Percentiles rank a stretch among this genome's conserved stretches.
Conservation (phyloP, 495 filamentous ascomycete species). For the Neurospora tetraspora region DNA sequence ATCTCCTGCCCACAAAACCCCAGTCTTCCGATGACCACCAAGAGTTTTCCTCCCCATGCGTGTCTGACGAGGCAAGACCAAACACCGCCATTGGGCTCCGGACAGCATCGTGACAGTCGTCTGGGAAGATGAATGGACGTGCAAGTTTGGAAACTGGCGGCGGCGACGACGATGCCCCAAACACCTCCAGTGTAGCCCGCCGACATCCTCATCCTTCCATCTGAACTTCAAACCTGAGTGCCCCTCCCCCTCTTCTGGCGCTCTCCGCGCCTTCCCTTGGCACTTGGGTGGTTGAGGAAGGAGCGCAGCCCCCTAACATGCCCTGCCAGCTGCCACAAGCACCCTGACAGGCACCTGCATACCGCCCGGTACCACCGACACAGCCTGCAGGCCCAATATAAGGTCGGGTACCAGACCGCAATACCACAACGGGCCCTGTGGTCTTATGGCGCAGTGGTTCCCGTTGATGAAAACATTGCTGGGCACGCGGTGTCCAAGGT, state of each 20-base stretch:
- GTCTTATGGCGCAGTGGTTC: not conserved
- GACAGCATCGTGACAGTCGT: too few species aligned
- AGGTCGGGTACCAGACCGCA: not conserved
- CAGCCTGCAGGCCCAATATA: not conserved
- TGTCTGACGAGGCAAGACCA: too few species aligned
- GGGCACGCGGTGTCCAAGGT: not conserved
- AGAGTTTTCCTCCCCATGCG: not conserved
- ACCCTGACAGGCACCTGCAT: not conserved
- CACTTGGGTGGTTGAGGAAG: not conserved
- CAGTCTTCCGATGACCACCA: not conserved
- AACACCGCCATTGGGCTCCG: too few species aligned
- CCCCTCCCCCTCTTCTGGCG: not conserved
- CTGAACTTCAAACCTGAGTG: not conserved
- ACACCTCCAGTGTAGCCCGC: not conserved
- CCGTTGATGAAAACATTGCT: not conserved
- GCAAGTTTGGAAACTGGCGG: too few species aligned
- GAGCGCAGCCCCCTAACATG: not conserved
- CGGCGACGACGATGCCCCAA: not conserved
- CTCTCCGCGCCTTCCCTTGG: not conserved
- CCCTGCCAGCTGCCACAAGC: not conserved
- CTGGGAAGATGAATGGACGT: too few species aligned
- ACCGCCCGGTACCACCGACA: not conserved
- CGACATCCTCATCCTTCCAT: not conserved
- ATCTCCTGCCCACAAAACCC: not conserved
- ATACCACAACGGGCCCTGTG: not conserved